phyloP scores from a whole-genome alignment of 1,284 basidiomycete species.

The Ceratobasidium sp. region DNA sequence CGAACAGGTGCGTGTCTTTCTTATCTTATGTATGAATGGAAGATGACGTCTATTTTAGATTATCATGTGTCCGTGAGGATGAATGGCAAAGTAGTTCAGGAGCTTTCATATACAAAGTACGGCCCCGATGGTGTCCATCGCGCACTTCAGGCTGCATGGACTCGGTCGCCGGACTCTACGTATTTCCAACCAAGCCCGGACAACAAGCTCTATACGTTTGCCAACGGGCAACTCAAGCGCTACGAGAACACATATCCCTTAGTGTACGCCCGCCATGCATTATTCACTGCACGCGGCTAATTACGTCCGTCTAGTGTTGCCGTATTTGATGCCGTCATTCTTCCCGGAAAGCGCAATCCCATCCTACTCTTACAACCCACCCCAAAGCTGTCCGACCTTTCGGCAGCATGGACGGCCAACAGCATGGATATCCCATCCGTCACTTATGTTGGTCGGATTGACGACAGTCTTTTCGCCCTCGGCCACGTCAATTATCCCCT shows the following conservation, averaged over 20 bases:
- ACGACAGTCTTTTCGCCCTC: constrained; percentile 78
- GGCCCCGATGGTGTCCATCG: constrained; percentile 83
- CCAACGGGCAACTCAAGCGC: constrained; percentile 62
- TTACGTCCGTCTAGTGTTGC: constrained; percentile 64
- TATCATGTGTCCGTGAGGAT: constrained; percentile 51
- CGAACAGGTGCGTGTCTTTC: constrained; percentile 69
- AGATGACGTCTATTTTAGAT: constrained; percentile 42
- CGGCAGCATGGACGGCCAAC: constrained; percentile 43
- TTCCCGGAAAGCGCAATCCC: constrained; percentile 59
- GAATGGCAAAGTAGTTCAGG: constrained; percentile 61
- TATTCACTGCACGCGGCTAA: constrained; percentile 27
- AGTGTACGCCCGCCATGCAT: constrained; percentile 52
- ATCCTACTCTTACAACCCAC: constrained; percentile 82
- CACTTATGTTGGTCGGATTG: constrained; percentile 77
- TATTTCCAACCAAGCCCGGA: constrained; percentile 82
- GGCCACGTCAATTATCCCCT: constrained; percentile 75
- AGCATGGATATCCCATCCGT: constrained; percentile 53
- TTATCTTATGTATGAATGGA: neutral
- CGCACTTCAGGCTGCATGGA: constrained; percentile 68
- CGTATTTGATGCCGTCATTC: constrained; percentile 74
- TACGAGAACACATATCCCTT: constrained; percentile 63
- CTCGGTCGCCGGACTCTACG: constrained; percentile 70
- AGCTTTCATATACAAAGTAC: constrained; percentile 81
- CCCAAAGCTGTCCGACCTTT: constrained; percentile 65
- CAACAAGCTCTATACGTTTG: constrained; percentile 71